Evolutionary conservation across 2,329 filamentous ascomycete genomes (phyloP).

Genomic region (Hymenoscyphus salicellus): DNA sequence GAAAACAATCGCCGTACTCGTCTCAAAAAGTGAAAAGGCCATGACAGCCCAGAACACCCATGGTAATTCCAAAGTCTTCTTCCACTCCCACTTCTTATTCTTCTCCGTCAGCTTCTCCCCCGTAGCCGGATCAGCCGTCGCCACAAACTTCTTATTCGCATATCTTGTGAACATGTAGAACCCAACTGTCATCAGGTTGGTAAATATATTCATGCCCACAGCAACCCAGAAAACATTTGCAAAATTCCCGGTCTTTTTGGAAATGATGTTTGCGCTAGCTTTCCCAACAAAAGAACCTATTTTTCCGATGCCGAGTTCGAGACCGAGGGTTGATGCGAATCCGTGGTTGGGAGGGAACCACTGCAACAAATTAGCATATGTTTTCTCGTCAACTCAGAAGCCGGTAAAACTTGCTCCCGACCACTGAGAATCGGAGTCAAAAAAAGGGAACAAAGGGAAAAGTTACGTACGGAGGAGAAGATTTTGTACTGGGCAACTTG

Average conservation of each 20-base stretch:
- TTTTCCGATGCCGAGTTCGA: slow-evolving; percentile 60
- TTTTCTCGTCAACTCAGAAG: too few species aligned
- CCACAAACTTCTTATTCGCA: slow-evolving; percentile 46
- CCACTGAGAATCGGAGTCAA: too few species aligned
- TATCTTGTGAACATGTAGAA: slow-evolving; percentile 57
- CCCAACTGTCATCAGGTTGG: slow-evolving; percentile 50
- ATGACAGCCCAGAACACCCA: slow-evolving; percentile 59
- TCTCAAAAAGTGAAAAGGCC: slow-evolving; percentile 56
- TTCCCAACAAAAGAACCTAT: slow-evolving; percentile 60
- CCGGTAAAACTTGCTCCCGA: too few species aligned
- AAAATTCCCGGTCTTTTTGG: slow-evolving; percentile 56
- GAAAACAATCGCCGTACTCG: slow-evolving; percentile 53
- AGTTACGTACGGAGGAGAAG: slow-evolving; percentile 47
- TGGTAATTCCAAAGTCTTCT: slow-evolving; percentile 54
- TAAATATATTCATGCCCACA: slow-evolving; percentile 63
- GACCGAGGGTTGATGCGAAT: slow-evolving; percentile 59
- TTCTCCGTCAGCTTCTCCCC: slow-evolving; percentile 59
- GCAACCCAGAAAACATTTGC: slow-evolving; percentile 61
- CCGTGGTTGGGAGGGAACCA: slow-evolving; percentile 62
- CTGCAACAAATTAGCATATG: too few species aligned
- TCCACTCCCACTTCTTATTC: slow-evolving; percentile 54
- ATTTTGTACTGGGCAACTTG: slow-evolving; percentile 64
- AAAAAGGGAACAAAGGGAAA: too few species aligned
- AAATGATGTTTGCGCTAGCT: slow-evolving; percentile 57
- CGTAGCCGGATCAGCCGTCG: slow-evolving; percentile 52